Percentiles rank a stretch among this genome's conserved stretches.
Evolutionary conservation across 805 yeast genomes (phyloP).

Genomic region (Ogataea ramenticola): DNA sequence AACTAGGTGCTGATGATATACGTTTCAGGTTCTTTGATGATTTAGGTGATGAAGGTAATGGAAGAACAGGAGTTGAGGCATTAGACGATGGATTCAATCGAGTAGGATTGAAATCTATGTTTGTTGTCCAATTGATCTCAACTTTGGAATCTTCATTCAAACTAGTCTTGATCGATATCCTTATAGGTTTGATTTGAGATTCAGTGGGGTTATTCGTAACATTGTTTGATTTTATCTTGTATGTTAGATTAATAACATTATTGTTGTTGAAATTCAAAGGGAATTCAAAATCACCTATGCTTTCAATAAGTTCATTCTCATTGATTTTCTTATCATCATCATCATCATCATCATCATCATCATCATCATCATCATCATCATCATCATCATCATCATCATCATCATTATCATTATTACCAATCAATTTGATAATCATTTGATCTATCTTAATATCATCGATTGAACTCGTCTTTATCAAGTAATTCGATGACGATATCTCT

Average conservation of each 20-base stretch:
- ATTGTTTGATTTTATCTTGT: not conserved
- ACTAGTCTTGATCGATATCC: slow-evolving; percentile 14
- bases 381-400: not conserved
- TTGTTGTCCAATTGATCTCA: slow-evolving; percentile 30
- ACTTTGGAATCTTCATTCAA: slow-evolving; percentile 14
- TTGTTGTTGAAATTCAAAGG: not conserved
- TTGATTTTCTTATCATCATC: not conserved
- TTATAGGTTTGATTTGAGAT: slow-evolving; percentile 15
- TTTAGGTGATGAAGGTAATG: not conserved
- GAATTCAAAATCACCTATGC: not conserved
- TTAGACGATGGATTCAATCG: not conserved
- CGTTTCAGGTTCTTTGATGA: no score
- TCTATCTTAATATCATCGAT: not conserved
- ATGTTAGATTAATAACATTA: not conserved
- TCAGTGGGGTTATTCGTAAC: not conserved
- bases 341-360: not conserved
- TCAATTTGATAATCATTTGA: not conserved
- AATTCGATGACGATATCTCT: slow-evolving; percentile 3
- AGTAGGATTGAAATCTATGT: slow-evolving; percentile 20
- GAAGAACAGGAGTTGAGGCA: not conserved
- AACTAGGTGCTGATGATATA: no score
- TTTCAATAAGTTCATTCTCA: not conserved
- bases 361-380: not conserved
- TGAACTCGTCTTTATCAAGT: not conserved
- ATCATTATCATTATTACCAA: not conserved